Evolutionary conservation across 1,284 basidiomycete genomes (phyloP), one percentile per base, ranked within the genome.

Genomic region (Inonotus hispidus): DNA sequence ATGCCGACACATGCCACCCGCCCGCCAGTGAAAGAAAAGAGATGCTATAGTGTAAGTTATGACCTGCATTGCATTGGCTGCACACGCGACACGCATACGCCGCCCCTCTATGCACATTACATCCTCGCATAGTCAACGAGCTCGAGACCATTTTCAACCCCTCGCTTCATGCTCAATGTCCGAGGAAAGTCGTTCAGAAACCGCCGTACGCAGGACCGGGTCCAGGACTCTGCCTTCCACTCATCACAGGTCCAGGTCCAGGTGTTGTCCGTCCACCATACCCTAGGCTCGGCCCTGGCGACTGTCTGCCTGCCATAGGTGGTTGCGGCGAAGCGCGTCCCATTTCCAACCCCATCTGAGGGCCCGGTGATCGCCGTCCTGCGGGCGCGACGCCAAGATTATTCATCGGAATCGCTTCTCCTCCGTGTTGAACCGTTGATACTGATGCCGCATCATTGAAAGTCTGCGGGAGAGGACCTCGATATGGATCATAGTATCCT

Each of bases 401-500:
- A 0, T 82, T 90, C 89, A 92, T 91, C 16, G 88, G 85, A 58
- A 88, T 87, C 16, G 82, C 79, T 70, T 90, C 88, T 39, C 72
- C 69, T 53, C 64, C 68, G 45, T 74, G 46, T 27, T 56, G 63
- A 59, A 63, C 55, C 21, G 67, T 61, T 53, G 66, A 58, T 32
- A 63, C 72, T 3, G 72, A 58, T 60, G 64, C 67, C 23, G 71
- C 72, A 37, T 85, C 80, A 53, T 79, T 76, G 60, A 90, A 79
- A 2, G 87, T 79, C 46, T 81, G 81, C 1, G 88, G 87, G 5
- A 88, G 75, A 11, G 88, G 87, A 1, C 88, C 87, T 19, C 80
- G 79, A 70, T 92, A 92, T 19, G 90, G 90, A 70, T 91, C 89
- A 68, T 92, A 92, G 71, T 82, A 89, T 2, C 70, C 77, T 8